These are phyloP conservation scores for Rhypophila decipiens DNA, from an alignment of 495 filamentous ascomycete species.

Conservation along the genomic window DNA sequence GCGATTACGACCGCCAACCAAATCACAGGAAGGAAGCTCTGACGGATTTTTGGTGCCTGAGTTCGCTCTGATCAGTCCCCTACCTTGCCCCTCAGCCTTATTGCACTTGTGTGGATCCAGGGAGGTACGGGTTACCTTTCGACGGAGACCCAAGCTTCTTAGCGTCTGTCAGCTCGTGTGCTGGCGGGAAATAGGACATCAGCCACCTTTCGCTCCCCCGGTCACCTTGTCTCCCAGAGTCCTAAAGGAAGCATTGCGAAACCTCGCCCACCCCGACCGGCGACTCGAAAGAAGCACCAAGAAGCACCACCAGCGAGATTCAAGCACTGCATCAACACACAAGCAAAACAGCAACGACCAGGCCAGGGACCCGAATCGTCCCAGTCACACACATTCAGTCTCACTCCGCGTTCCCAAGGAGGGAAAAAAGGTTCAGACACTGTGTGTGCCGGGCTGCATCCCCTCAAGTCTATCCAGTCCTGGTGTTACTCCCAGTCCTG, in stretches of 20 bases:
- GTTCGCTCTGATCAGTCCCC: too few relatives aligned
- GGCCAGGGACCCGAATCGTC: not conserved
- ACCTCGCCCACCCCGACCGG: not conserved
- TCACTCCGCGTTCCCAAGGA: not conserved
- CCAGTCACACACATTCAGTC: not conserved
- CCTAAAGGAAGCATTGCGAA: conserved; percentile 14
- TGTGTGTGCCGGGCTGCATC: not conserved
- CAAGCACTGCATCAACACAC: not conserved
- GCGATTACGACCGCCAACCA: not conserved
- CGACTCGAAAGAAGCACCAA: not conserved
- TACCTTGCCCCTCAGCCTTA: not conserved
- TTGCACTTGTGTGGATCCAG: too few relatives aligned
- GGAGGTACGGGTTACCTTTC: not conserved
- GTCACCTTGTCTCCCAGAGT: not conserved
- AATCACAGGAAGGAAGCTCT: not conserved
- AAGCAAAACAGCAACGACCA: not conserved
- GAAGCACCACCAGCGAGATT: not conserved
- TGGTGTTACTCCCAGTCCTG: too few relatives aligned
- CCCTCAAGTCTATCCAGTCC: not conserved
- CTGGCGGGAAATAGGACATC: not conserved
- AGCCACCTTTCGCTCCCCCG: conserved; percentile 3
- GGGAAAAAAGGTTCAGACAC: not conserved
- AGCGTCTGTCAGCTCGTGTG: not conserved
- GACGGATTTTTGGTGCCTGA: not conserved
- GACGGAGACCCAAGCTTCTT: not conserved